Conservation (phyloP, 805 yeast genomes). For the Limtongia smithiae region DNA sequence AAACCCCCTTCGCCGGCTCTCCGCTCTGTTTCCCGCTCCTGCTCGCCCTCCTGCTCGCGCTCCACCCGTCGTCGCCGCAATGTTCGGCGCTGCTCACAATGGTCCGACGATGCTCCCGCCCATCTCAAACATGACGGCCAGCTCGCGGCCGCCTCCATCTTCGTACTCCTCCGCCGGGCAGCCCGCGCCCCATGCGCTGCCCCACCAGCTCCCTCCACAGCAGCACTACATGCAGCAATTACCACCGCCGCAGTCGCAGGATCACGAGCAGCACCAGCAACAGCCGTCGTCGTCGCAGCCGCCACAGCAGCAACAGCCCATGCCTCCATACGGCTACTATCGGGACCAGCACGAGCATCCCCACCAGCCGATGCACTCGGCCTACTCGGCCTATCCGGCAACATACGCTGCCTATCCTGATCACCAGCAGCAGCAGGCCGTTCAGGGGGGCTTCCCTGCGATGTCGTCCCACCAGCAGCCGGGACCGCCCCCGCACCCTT, state of each 20-base stretch:
- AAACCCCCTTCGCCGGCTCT: no score
- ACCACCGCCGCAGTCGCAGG: no score
- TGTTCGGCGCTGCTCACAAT: no score
- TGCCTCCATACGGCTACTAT: constrained; percentile 1
- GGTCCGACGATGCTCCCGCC: background rate
- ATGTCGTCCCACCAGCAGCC: background rate
- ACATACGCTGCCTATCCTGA: background rate
- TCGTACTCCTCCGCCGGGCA: no score
- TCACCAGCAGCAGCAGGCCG: constrained; percentile 8
- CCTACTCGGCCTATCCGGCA: background rate
- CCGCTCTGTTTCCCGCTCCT: no score
- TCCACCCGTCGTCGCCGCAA: no score
- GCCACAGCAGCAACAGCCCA: background rate
- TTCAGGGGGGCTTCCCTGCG: background rate
- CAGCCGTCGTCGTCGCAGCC: constrained; percentile 6
- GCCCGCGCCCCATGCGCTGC: background rate
- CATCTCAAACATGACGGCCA: no score
- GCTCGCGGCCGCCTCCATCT: no score
- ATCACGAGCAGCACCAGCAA: constrained; percentile 4
- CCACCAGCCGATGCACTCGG: background rate
- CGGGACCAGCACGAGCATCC: background rate
- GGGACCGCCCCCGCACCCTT: background rate
- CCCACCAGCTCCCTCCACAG: background rate
- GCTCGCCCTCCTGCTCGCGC: no score
- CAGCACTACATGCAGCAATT: constrained; percentile 3